A percentile compares a stretch with the other conserved stretches of the same genome.
These are phyloP conservation scores for Podospora conica DNA, from an alignment of 495 filamentous ascomycete species.

Conservation along the genomic window DNA sequence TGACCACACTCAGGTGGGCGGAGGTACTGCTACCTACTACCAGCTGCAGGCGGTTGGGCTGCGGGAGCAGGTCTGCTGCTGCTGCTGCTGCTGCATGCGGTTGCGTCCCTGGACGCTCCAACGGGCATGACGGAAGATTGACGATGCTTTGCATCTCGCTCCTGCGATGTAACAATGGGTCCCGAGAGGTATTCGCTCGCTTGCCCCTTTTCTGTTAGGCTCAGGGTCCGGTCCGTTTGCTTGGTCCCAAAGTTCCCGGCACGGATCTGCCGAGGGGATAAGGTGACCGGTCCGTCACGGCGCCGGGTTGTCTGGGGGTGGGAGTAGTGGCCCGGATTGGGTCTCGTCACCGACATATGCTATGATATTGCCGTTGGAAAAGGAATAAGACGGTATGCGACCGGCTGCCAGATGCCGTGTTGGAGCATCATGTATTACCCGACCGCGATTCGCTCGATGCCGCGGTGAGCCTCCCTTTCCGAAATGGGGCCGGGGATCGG, in stretches of 20 bases:
- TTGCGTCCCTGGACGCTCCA: background rate
- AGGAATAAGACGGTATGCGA: background rate
- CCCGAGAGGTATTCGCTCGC: background rate
- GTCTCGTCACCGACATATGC: too few relatives aligned
- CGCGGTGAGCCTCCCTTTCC: background rate
- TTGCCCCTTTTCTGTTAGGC: background rate
- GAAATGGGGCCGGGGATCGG: background rate
- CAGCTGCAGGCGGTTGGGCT: background rate
- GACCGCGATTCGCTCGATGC: background rate
- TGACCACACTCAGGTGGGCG: too few relatives aligned
- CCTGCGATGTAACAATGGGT: conserved; percentile 2
- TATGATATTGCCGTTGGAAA: background rate
- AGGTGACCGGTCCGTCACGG: background rate
- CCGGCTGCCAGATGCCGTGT: background rate
- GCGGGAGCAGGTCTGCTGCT: background rate
- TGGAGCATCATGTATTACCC: background rate
- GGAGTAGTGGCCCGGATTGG: too few relatives aligned
- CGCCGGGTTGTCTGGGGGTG: too few relatives aligned
- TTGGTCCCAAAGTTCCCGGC: background rate
- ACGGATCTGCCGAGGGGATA: background rate
- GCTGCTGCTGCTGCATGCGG: background rate
- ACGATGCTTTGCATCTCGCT: conserved; percentile 1
- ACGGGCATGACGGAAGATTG: conserved; percentile 3
- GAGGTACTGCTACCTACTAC: background rate
- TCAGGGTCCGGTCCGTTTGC: background rate